Evolutionary conservation across 257 asterid species (phyloP).

Genomic region (Przewalskia tangutica): DNA sequence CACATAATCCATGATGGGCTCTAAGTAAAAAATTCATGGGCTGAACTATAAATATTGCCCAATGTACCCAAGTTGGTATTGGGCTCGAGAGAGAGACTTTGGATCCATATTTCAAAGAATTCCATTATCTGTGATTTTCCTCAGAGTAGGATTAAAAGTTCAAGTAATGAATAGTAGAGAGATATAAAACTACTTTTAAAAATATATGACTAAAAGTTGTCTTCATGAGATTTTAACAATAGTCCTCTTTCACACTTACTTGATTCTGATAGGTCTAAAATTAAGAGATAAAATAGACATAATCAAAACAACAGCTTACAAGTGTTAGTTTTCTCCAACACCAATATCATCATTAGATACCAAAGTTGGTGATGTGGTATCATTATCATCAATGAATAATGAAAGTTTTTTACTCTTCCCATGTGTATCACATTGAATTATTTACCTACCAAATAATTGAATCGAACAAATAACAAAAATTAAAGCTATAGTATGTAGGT

Average conservation of each 20-base stretch:
- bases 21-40: too few relatives aligned
- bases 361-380: background rate
- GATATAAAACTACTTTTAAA: too few relatives aligned
- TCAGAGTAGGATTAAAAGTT: too few relatives aligned
- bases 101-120: too few relatives aligned
- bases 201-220: too few relatives aligned
- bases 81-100: too few relatives aligned
- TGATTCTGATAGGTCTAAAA: background rate
- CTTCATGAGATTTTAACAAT: background rate
- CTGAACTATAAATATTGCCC: background rate
- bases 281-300: background rate
- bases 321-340: background rate
- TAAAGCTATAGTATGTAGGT: background rate
- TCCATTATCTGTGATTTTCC: too few relatives aligned
- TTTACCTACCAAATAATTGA: background rate
- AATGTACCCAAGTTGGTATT: background rate
- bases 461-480: background rate
- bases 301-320: background rate
- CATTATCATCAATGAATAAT: background rate
- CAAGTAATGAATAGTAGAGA: too few relatives aligned
- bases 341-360: background rate
- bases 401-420: background rate
- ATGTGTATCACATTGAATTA: background rate
- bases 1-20: too few relatives aligned
- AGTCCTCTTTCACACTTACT: background rate